Evolutionary conservation across 1,284 basidiomycete species (phyloP).

Genomic region (Moniliella sp.): DNA sequence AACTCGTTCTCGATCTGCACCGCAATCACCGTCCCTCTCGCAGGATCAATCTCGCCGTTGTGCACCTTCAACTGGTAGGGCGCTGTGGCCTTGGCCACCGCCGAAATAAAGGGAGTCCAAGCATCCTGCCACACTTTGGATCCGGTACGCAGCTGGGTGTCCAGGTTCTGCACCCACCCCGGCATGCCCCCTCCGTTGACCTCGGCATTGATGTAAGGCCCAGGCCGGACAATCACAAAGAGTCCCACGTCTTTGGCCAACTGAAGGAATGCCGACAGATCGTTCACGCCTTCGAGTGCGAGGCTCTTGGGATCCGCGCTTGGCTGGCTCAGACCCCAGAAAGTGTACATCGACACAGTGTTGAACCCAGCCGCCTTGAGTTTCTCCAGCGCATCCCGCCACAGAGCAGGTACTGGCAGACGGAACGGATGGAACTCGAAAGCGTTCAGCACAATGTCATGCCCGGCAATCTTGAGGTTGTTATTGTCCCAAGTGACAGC

Average conservation of each 20-base stretch:
- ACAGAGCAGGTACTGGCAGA: slow-evolving; percentile 53
- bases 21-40: slow-evolving; percentile 11
- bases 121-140: slow-evolving; percentile 47
- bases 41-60: slow-evolving; percentile 10
- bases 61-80: slow-evolving; percentile 44
- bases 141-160: slow-evolving; percentile 47
- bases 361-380: slow-evolving; percentile 60
- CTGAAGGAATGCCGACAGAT: slow-evolving; percentile 46
- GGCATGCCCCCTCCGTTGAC: slow-evolving; percentile 52
- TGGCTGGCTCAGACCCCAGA: slow-evolving; percentile 55
- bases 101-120: slow-evolving; percentile 50
- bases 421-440: slow-evolving; percentile 60
- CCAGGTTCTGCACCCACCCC: slow-evolving; percentile 50
- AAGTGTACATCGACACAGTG: slow-evolving; percentile 13
- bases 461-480: slow-evolving; percentile 1
- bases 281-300: slow-evolving; percentile 45
- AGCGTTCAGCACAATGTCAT: slow-evolving; percentile 1
- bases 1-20: slow-evolving; percentile 32
- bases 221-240: slow-evolving; percentile 47
- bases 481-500: slow-evolving; percentile 2
- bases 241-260: slow-evolving; percentile 42
- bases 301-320: slow-evolving; percentile 45
- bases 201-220: slow-evolving; percentile 48
- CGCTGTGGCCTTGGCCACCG: slow-evolving; percentile 44
- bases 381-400: slow-evolving; percentile 62